Evolutionary conservation across 441 rosid genomes (phyloP), one percentile per base, ranked within the genome.

Genomic region (Erysimum pusillum): DNA sequence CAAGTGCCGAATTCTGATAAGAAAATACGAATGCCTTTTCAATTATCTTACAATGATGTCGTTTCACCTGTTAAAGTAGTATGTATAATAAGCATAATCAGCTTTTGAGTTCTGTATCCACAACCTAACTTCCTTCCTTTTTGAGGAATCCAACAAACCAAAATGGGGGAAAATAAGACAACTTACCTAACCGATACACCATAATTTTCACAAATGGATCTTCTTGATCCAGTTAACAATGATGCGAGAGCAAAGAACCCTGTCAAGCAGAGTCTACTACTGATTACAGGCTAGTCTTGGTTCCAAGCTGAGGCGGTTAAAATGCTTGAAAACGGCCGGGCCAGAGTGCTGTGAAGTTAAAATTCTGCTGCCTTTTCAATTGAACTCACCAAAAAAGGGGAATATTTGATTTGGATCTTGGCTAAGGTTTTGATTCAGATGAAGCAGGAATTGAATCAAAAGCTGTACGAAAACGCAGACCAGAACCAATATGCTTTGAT

Each of bases 401-500:
- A 71, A 71, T 58, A 52, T 15, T 25, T 25, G 69, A 60, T 25
- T 44, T 52, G 65, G 61, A 22, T 53, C 45, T 42, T 53, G 69
- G 36, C 61, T 79, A 68, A 20, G 61, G 45, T 76, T 83, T 81
- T 20, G 76, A 70, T 59, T 74, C 69, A 10, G 91, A 77, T 64
- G 73, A 79, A 67, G 39, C 41, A 2, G 75, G 67, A 25, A 32
- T 25, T 17, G 77, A 68, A 71, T 88, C 92, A 67, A 82, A 91
- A 46, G 89, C 79, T 63, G 97, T 88, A 25, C 82, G 92, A 72
- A 87, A 91, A 67, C 76, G 89, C 63, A 93, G 85, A 82, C 98
- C 98, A 7, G 88, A 82, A 77, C 91, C 90, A 2, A 88, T 81
- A 76, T 93, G 91, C 41, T 73, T 79, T 32, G 94, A 79, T 6